Base-by-base conservation (phyloP, 768 basidiomycete genomes). In the Auricularia sp. region DNA sequence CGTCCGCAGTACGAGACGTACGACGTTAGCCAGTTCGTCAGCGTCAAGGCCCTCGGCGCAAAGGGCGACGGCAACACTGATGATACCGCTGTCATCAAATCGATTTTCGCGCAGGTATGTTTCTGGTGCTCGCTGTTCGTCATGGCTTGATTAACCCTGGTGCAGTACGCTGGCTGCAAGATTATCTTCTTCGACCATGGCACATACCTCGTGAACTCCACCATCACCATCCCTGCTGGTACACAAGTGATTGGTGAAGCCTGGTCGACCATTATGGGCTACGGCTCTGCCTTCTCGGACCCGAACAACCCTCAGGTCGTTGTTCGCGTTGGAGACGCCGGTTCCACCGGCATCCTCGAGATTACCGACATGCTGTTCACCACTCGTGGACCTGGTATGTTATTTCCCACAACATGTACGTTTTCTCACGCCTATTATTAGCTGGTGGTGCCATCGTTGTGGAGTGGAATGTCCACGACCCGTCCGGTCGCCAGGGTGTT, bases 1-100 rank as follows among this genome's bases (percentile, higher is more conserved):
- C 62, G 67, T 16, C 65, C 68, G 6, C 68, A 36, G 70, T 91
- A 92, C 67, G 82, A 76, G 35, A 75, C 74, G 64, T 87, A 86
- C 69, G 81, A 83, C 18, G 78, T 82, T 42, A 79, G 76, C 69
- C 84, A 91, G 69, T 84, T 92, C 69, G 82, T 90, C 63, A 89
- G 87, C 69, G 89, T 88, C 45, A 86, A 82, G 69, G 82, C 82
- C 65, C 70, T 85, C 62, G 91, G 89, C 21, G 90, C 89, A 3
- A 80, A 77, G 65, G 90, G 91, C 54, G 89, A 92, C 69, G 90
- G 91, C n/a, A 71, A 71, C 35, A 87, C 88, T 2, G 90, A 93
- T 71, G 90, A 93, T 70, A 92, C 90, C 0, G 78, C 77, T 36
- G 87, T 85, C 18, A 75, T 93, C 29, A 80, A 85, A 67, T 76